Conservation (phyloP, 164 flowering plant genomes). For the Magnolia officinalis region DNA sequence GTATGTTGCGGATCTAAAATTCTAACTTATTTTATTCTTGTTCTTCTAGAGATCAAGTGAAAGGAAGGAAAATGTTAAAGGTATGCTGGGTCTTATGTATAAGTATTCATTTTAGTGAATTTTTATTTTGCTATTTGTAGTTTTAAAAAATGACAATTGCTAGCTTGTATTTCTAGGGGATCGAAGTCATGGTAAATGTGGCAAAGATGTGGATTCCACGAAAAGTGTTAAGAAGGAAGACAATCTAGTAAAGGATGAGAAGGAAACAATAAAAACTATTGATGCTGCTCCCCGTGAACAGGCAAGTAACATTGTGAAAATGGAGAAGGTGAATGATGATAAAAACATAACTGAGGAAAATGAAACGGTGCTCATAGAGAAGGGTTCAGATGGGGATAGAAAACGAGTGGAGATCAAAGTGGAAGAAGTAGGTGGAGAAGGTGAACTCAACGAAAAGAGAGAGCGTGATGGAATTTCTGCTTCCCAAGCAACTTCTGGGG, state of each 20-base stretch:
- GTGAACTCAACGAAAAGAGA: constrained; percentile 21
- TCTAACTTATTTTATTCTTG: background rate
- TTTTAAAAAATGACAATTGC: background rate
- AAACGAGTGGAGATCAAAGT: constrained; percentile 17
- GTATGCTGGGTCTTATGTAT: constrained; percentile 23
- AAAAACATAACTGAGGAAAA: constrained; percentile 14
- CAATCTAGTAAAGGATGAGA: constrained; percentile 12
- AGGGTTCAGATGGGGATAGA: constrained; percentile 20
- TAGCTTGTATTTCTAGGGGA: constrained; percentile 16
- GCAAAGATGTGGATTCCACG: constrained; percentile 24
- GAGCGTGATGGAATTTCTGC: constrained; percentile 28
- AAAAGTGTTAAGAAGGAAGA: constrained; percentile 26
- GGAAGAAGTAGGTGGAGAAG: constrained; percentile 21
- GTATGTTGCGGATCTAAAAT: background rate
- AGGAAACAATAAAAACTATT: constrained; percentile 28
- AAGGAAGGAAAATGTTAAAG: constrained; percentile 44
- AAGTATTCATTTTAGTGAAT: background rate
- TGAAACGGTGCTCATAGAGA: constrained; percentile 13
- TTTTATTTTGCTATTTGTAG: background rate
- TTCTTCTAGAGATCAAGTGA: constrained; percentile 48
- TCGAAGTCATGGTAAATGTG: constrained; percentile 19
- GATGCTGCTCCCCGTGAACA: constrained; percentile 20
- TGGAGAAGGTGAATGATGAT: constrained; percentile 18
- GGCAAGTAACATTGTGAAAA: constrained; percentile 23
- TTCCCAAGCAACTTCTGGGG: constrained; percentile 23